phyloP scores from a whole-genome alignment of 1,139 yeast genomes.

The Magnusiomyces tetraspermus region DNA sequence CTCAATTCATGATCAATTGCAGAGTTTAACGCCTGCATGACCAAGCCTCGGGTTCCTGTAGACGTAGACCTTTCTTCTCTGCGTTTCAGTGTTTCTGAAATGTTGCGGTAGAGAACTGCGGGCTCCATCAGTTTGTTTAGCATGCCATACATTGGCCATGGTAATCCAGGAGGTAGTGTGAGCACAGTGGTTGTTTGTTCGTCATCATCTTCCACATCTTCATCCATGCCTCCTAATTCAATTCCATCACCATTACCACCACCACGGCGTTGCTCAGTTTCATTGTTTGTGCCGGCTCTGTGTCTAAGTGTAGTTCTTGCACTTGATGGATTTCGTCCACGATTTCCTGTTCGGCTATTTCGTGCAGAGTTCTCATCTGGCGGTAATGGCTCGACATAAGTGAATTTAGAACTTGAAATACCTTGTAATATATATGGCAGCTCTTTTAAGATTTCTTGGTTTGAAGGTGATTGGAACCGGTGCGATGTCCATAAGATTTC shows the following conservation, averaged over 20 bases:
- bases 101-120: slow-evolving; percentile 51
- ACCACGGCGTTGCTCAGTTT: neutral
- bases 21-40: slow-evolving; percentile 56
- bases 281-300: neutral
- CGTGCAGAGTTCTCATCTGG: neutral
- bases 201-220: slow-evolving; percentile 4
- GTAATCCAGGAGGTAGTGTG: slow-evolving; percentile 44
- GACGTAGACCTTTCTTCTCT: slow-evolving; percentile 22
- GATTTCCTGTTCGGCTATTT: neutral
- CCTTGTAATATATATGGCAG: slow-evolving; percentile 66
- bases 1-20: slow-evolving; percentile 45
- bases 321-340: neutral
- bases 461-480: slow-evolving; percentile 30
- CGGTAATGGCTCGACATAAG: slow-evolving; percentile 35
- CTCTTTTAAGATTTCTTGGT: slow-evolving; percentile 45
- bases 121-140: slow-evolving; percentile 59
- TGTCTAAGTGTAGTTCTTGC: neutral
- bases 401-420: slow-evolving; percentile 54
- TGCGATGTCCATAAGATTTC: slow-evolving; percentile 10
- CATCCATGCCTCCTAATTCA: no score
- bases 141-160: slow-evolving; percentile 50
- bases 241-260: neutral
- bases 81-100: slow-evolving; percentile 32
- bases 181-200: slow-evolving; percentile 12
- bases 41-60: slow-evolving; percentile 31